These are phyloP conservation scores for Pythium monospermum DNA, from an alignment of 352 stramenopile genomes.

Conservation along the genomic window DNA sequence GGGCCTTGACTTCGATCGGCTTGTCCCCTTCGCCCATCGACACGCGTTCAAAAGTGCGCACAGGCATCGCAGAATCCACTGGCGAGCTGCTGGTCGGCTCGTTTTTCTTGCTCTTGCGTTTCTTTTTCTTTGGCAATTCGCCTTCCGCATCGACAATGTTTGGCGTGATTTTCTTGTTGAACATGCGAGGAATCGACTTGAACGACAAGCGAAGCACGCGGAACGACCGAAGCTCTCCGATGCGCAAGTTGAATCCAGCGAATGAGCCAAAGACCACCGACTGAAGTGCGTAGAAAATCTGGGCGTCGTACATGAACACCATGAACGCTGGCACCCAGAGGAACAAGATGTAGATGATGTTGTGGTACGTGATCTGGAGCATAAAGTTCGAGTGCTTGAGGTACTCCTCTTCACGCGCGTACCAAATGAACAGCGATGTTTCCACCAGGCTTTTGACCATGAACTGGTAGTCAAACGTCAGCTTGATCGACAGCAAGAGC, in stretches of 20 bases:
- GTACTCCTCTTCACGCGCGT: constrained; percentile 64
- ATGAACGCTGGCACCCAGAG: constrained; percentile 76
- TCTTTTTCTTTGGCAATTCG: constrained; percentile 67
- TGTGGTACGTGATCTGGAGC: constrained; percentile 72
- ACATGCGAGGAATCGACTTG: constrained; percentile 81
- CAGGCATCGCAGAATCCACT: constrained; percentile 50
- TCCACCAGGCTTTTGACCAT: constrained; percentile 78
- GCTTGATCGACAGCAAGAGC: constrained; percentile 57
- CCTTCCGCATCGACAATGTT: constrained; percentile 65
- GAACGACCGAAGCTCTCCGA: constrained; percentile 80
- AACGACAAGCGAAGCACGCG: constrained; percentile 76
- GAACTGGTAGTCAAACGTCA: constrained; percentile 80
- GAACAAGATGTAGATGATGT: constrained; percentile 82
- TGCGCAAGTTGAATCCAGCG: constrained; percentile 76
- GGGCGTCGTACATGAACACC: constrained; percentile 83
- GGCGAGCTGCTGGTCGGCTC: constrained; percentile 25
- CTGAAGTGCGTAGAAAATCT: constrained; percentile 80
- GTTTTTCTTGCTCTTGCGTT: constrained; percentile 53
- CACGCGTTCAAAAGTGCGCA: constrained; percentile 71
- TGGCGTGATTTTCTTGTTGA: constrained; percentile 82
- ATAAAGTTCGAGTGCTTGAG: constrained; percentile 80
- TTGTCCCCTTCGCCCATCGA: constrained; percentile 77
- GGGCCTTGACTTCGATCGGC: constrained; percentile 66
- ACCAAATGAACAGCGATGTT: constrained; percentile 82
- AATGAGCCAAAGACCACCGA: constrained; percentile 75